These are phyloP conservation scores for Picea glauca DNA, from an alignment of 75 land plant genomes.

Conservation along the genomic window DNA sequence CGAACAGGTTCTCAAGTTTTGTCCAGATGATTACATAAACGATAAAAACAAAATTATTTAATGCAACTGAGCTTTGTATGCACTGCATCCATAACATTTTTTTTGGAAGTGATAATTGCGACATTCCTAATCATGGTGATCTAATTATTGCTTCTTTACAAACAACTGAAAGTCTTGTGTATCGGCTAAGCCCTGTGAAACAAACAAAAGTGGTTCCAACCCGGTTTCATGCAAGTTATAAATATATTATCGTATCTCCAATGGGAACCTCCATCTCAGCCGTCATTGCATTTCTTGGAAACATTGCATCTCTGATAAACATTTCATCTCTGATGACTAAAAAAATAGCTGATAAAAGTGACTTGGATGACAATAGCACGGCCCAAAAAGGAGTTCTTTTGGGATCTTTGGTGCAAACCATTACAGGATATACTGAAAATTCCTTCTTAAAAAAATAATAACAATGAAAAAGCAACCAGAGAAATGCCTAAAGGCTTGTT, in stretches of 20 bases:
- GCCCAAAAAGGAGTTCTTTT: neutral
- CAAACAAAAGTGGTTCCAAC: constrained; percentile 23
- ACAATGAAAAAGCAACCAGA: neutral
- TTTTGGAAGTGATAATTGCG: constrained; percentile 19
- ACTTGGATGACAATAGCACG: neutral
- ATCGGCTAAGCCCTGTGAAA: constrained; percentile 19
- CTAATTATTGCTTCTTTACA: constrained; percentile 23
- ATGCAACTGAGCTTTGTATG: constrained; percentile 50
- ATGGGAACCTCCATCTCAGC: no score
- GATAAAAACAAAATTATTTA: constrained; percentile 28
- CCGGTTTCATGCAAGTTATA: constrained; percentile 29
- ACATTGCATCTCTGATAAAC: no score
- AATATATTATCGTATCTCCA: constrained; percentile 18
- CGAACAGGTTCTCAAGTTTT: constrained; percentile 59
- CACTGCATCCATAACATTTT: constrained; percentile 39
- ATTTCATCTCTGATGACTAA: no score
- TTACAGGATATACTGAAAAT: neutral
- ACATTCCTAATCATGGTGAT: constrained; percentile 12
- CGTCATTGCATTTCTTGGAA: no score
- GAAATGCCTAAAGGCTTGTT: neutral
- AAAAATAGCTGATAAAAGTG: neutral
- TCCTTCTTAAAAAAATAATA: neutral
- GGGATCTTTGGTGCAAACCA: neutral
- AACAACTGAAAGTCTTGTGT: constrained; percentile 22
- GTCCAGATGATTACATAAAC: constrained; percentile 52